phyloP scores from a whole-genome alignment of 495 filamentous ascomycete species.

The Monascus purpureus region DNA sequence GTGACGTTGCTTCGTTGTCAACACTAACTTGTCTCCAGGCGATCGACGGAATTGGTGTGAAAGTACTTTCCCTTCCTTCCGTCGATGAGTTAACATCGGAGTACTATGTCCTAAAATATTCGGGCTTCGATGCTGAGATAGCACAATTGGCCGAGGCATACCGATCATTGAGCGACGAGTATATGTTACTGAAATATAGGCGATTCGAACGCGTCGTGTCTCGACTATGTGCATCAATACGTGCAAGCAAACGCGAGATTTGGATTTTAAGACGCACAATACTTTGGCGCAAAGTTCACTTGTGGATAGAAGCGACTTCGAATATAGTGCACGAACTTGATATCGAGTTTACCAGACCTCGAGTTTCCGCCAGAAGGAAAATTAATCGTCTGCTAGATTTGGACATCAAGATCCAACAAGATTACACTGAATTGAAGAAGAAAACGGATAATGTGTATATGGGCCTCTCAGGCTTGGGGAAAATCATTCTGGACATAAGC shows the following conservation, averaged over 20 bases:
- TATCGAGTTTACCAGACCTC: constrained; percentile 7
- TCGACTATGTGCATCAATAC: not conserved
- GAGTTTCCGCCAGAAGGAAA: constrained; percentile 8
- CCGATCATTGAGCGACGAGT: constrained; percentile 6
- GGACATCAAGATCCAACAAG: not conserved
- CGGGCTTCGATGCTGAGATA: not conserved
- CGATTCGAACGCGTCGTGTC: not conserved
- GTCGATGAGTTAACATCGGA: not conserved
- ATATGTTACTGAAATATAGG: not conserved
- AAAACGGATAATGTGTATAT: not conserved
- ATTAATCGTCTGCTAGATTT: constrained; percentile 4
- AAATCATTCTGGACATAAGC: too few relatives aligned
- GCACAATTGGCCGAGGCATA: not conserved
- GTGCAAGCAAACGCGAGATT: not conserved
- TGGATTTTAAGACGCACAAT: not conserved
- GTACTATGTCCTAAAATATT: constrained; percentile 1
- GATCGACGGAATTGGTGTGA: not conserved
- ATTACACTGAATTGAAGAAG: constrained; percentile 2
- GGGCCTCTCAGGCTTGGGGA: too few relatives aligned
- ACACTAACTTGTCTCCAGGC: too few relatives aligned
- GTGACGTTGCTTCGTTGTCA: too few relatives aligned
- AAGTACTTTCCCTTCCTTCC: not conserved
- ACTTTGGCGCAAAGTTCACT: not conserved
- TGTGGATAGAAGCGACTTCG: not conserved
- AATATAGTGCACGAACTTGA: constrained; percentile 2